Evolutionary conservation across 139 green algal species (phyloP).

Genomic region (Coccomyxa sp.): DNA sequence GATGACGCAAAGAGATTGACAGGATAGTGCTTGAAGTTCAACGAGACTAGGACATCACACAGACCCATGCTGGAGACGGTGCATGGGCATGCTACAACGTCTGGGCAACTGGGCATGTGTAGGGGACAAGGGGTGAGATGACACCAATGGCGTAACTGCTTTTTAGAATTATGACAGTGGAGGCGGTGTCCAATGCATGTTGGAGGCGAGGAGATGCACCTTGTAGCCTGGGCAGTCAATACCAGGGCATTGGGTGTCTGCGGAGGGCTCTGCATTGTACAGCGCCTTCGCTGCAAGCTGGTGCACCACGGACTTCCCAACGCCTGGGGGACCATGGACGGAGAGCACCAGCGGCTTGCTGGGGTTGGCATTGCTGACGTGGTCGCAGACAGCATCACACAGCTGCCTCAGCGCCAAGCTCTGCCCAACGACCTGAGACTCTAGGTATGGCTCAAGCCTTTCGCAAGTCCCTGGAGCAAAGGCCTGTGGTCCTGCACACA

Average conservation of each 20-base stretch:
- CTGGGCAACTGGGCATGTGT: no score
- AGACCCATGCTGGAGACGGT: no score
- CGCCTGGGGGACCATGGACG: constrained; percentile 82
- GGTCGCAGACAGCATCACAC: constrained; percentile 72
- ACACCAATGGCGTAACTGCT: no score
- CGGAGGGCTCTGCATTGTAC: constrained; percentile 54
- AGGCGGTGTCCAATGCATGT: no score
- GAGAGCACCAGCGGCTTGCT: constrained; percentile 78
- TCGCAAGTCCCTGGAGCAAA: constrained; percentile 61
- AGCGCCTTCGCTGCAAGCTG: constrained; percentile 63
- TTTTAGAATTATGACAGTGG: no score
- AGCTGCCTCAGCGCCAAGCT: constrained; percentile 55
- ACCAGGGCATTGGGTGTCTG: constrained; percentile 47
- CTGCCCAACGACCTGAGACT: constrained; percentile 68
- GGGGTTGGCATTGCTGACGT: constrained; percentile 43
- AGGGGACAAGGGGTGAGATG: no score
- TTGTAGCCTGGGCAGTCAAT: constrained; percentile 71
- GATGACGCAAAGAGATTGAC: not conserved
- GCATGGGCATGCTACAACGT: no score
- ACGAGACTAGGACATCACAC: no score
- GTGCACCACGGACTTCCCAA: constrained; percentile 88
- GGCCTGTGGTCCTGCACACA: constrained; percentile 20
- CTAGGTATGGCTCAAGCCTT: constrained; percentile 50
- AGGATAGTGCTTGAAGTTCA: no score
- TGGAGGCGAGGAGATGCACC: no score